phyloP scores from a whole-genome alignment of 2,329 filamentous ascomycete genomes.

The Nigrospora sphaerica region DNA sequence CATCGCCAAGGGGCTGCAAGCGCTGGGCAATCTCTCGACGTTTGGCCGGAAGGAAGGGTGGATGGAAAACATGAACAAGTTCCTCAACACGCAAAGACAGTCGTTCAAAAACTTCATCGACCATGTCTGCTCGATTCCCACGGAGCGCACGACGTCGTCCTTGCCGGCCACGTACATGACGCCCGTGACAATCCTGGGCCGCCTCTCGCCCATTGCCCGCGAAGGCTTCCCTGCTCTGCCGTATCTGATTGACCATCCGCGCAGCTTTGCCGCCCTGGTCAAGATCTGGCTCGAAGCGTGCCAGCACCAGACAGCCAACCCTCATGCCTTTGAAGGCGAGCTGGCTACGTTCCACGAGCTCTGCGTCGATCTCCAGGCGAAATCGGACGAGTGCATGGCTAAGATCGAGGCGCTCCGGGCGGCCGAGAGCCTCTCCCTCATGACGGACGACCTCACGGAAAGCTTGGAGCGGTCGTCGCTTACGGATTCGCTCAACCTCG shows the following conservation, averaged over 20 bases:
- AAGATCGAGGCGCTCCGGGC: slow-evolving; percentile 38
- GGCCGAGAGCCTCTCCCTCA: slow-evolving; percentile 25
- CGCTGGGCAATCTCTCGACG: slow-evolving; percentile 80
- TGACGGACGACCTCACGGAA: slow-evolving; percentile 33
- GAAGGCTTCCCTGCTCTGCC: slow-evolving; percentile 92
- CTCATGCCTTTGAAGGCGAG: slow-evolving; percentile 40
- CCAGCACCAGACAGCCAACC: slow-evolving; percentile 20
- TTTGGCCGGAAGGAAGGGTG: slow-evolving; percentile 95
- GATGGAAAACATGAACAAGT: slow-evolving; percentile 98
- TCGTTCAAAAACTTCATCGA: slow-evolving; percentile 86
- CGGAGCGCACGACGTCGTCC: slow-evolving; percentile 56
- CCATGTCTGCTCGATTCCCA: slow-evolving; percentile 73
- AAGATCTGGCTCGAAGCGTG: slow-evolving; percentile 67
- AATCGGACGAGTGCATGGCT: slow-evolving; percentile 43
- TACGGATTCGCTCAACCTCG: slow-evolving; percentile 26
- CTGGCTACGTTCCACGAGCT: slow-evolving; percentile 44
- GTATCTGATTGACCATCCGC: slow-evolving; percentile 83
- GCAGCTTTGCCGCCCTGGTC: slow-evolving; percentile 77
- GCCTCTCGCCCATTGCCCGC: slow-evolving; percentile 70
- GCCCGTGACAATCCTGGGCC: slow-evolving; percentile 79
- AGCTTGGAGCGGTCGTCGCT: slow-evolving; percentile 37
- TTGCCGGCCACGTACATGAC: slow-evolving; percentile 86
- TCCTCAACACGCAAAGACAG: slow-evolving; percentile 66
- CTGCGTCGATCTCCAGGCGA: slow-evolving; percentile 42
- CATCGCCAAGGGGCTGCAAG: slow-evolving; percentile 87